Conservation (phyloP, 176 grass and related monocot genomes). For the Avena sativa region DNA sequence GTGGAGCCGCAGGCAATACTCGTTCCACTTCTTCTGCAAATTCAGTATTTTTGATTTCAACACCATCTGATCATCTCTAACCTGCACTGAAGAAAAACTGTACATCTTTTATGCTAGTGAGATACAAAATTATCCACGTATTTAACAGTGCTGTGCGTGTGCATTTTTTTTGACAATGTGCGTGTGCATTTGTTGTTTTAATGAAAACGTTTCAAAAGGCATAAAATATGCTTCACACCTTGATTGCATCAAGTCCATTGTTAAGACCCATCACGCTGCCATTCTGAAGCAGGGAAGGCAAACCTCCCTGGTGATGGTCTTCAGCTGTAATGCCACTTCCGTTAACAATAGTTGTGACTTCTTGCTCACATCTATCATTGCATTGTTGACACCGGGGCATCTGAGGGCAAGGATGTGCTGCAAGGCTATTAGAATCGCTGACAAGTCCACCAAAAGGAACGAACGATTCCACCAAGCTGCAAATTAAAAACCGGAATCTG, state of each 20-base stretch:
- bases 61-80: conserved; percentile 62
- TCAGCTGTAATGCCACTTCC: conserved; percentile 56
- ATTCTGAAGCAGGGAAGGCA: conserved; percentile 70
- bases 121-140: conserved; percentile 29
- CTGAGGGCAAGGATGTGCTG: conserved; percentile 47
- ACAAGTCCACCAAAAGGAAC: conserved; percentile 72
- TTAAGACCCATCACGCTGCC: conserved; percentile 49
- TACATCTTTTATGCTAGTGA: conserved; percentile 62
- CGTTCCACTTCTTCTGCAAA: conserved; percentile 83
- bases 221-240: conserved; percentile 68
- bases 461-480: conserved; percentile 65
- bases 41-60: conserved; percentile 71
- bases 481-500: conserved; percentile 37
- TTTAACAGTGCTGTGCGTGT: not conserved
- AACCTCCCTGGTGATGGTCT: conserved; percentile 49
- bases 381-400: conserved; percentile 66
- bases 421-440: conserved; percentile 41
- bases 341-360: conserved; percentile 65
- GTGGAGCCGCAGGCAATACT: conserved; percentile 62
- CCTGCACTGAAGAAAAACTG: conserved; percentile 83
- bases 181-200: not conserved
- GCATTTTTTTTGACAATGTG: not conserved
- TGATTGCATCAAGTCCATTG: conserved; percentile 63
- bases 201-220: not conserved
- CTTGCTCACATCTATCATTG: conserved; percentile 80